Evolutionary conservation across 306 rosid genomes (phyloP).

Genomic region (Trifolium pratense): DNA sequence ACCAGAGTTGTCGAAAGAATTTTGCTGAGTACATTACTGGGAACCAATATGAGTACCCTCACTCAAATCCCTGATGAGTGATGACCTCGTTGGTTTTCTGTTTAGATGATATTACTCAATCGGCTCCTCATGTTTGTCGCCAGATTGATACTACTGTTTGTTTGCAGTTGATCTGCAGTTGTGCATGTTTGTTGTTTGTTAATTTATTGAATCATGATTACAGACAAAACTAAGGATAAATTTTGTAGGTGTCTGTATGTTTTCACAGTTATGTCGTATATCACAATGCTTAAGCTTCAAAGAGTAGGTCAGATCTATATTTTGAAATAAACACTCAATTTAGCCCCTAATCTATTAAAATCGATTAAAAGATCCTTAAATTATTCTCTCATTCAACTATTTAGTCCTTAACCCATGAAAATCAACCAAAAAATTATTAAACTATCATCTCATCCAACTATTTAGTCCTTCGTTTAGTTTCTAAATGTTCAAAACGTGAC

Average conservation of each 20-base stretch:
- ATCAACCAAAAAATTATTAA: no score
- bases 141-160: conserved; percentile 37
- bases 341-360: no score
- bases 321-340: no score
- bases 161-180: conserved; percentile 14
- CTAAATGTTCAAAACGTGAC: no score
- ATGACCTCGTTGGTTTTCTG: neutral
- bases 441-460: no score
- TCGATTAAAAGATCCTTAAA: no score
- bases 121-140: conserved; percentile 2
- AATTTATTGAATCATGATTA: conserved; percentile 12
- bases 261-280: conserved; percentile 6
- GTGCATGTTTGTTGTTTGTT: conserved; percentile 36
- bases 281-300: neutral
- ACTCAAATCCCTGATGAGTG: neutral
- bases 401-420: no score
- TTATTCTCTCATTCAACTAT: no score
- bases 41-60: conserved; percentile 21
- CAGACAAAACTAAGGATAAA: neutral
- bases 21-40: conserved; percentile 29
- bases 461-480: no score
- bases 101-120: conserved; percentile 12
- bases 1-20: conserved; percentile 31
- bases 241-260: neutral
- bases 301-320: neutral